Base-by-base conservation (phyloP, 345 rosid genomes). In the Lepidium africanum region DNA sequence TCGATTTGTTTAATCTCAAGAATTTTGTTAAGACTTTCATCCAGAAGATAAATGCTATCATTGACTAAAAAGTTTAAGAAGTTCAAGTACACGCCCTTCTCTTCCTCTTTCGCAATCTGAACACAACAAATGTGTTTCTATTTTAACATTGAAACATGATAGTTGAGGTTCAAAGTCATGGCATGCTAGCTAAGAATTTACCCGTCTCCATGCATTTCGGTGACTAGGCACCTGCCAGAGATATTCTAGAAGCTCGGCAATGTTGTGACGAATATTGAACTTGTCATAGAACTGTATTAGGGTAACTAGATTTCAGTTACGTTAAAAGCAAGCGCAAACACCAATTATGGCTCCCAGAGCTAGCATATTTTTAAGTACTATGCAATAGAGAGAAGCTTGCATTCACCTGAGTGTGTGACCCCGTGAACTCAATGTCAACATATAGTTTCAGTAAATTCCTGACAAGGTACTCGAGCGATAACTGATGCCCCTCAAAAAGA, bases 221-320 rank as follows among this genome's bases (percentile, higher is more conserved):
- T 94, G 99, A 84, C 96, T 86, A 62, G 97, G 99, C 64, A 94
- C 99, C 71, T 91, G 96, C 99, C 99, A 91, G 17, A 94, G 83
- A 79, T 94, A 95, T 76, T 95, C 96, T 10, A 95, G 87, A 71
- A 95, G 99, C 73, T 95, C 99, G 8, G 97, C 93, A 60, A 95
- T 95, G 80, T 95, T 91, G 82, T 95, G 97, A 21, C 96, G 89
- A 74, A 95, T 95, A 79, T 89, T 86, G 76, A 95, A 95, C 82
- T 95, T 95, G 85, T 95, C 99, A 76, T 87, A 95, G 74, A 95
- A 95, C 99, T 95, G 90, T 77, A 79, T 21, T 64, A 59, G 67
- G 67, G 17, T 21, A 30, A 72, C 49, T 48, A 55, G 19, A 77
- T 48, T 30, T 25, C 39, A 66, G 59, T 45, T 19, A 47, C 47